A percentile compares a stretch with the other conserved stretches of the same genome.
These are phyloP conservation scores for Fraxinus sp. DNA, from an alignment of 305 asterid genomes.

Conservation along the genomic window DNA sequence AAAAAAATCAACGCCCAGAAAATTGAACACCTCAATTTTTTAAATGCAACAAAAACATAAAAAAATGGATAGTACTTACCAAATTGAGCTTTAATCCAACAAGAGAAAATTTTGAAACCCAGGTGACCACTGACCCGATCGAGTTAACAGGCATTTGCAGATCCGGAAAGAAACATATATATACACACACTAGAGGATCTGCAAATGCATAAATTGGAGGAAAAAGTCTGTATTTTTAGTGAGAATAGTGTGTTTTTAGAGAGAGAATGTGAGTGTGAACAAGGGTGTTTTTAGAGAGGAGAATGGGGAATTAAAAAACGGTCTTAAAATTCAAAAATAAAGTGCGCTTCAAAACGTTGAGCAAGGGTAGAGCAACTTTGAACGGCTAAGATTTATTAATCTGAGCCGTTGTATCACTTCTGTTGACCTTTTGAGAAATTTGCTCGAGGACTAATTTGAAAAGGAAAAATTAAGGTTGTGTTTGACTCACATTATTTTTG, in stretches of 20 bases:
- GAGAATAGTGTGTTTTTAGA: not conserved
- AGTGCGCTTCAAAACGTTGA: not conserved
- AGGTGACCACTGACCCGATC: constrained; percentile 25
- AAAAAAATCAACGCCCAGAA: not conserved
- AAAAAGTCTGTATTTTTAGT: not conserved
- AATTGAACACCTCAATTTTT: not conserved
- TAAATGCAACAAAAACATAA: not conserved
- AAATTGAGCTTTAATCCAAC: constrained; percentile 23
- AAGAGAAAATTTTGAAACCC: constrained; percentile 15
- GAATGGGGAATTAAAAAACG: not conserved
- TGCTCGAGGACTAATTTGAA: not conserved
- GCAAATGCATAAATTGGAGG: constrained; percentile 18
- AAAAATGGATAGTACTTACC: not conserved
- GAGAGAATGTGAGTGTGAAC: not conserved
- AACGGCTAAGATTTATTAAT: not conserved
- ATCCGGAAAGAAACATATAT: constrained; percentile 28
- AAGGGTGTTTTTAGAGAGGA: not conserved
- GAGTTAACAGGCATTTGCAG: constrained; percentile 41
- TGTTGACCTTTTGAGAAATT: not conserved
- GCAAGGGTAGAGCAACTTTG: not conserved
- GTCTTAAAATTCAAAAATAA: not conserved
- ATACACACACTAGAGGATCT: constrained; percentile 28
- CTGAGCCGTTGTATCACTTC: not conserved
- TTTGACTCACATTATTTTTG: too few species aligned
- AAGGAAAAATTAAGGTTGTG: not conserved